These are phyloP conservation scores for Amylostereum areolatum DNA, from an alignment of 1,284 basidiomycete species.

Conservation along the genomic window DNA sequence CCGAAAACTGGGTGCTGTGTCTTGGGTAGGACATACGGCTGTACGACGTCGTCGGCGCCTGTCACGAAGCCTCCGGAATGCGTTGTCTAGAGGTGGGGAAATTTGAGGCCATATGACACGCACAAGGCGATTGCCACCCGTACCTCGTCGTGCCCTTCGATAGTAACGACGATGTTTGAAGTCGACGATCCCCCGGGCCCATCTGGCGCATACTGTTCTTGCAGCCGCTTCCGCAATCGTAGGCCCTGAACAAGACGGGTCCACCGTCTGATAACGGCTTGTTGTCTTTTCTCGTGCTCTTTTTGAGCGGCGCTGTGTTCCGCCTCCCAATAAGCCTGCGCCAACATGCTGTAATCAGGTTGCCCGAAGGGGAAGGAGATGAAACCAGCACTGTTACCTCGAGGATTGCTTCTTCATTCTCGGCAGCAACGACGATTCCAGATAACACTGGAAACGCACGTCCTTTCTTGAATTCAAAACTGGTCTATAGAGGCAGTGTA, in stretches of 20 bases:
- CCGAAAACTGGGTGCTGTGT: slow-evolving; percentile 34
- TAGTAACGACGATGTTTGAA: slow-evolving; percentile 1
- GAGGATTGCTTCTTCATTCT: slow-evolving; percentile 71
- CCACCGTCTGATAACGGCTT: slow-evolving; percentile 87
- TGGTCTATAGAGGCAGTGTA: slow-evolving; percentile 44
- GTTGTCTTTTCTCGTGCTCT: slow-evolving; percentile 70
- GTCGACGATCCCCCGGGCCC: slow-evolving; percentile 13
- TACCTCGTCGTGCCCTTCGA: neutral
- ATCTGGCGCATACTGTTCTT: slow-evolving; percentile 65
- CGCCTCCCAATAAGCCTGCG: slow-evolving; percentile 79
- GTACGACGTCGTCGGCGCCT: slow-evolving; percentile 68
- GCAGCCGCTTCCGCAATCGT: slow-evolving; percentile 76
- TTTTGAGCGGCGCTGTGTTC: slow-evolving; percentile 76
- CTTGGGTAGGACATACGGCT: slow-evolving; percentile 63
- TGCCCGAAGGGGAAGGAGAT: neutral
- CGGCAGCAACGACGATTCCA: slow-evolving; percentile 83
- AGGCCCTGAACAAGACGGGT: slow-evolving; percentile 83
- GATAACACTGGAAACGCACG: slow-evolving; percentile 80
- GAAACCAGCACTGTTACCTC: slow-evolving; percentile 45
- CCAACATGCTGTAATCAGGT: neutral
- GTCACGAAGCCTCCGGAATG: slow-evolving; percentile 56
- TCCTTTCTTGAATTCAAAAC: slow-evolving; percentile 94
- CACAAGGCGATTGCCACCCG: no score
- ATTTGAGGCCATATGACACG: no score
- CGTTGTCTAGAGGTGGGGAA: slow-evolving; percentile 18